These are phyloP conservation scores for Penicillium cataractarum DNA, from an alignment of 495 filamentous ascomycete genomes.

Conservation along the genomic window DNA sequence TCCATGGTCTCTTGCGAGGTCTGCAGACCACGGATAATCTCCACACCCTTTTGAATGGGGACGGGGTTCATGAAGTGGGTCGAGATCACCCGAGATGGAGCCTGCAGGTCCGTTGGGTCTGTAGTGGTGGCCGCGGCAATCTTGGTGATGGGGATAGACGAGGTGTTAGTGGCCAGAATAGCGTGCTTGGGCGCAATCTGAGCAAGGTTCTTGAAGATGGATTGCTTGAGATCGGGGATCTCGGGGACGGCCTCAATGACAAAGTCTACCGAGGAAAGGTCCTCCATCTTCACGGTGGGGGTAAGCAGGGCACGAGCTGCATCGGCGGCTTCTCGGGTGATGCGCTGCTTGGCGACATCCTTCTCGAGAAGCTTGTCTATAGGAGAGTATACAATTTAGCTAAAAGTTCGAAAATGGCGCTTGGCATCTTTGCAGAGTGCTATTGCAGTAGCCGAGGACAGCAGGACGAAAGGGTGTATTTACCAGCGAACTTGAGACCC, in stretches of 20 bases:
- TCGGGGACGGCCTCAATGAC: slow-evolving; percentile 98
- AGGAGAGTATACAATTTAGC: slow-evolving; percentile 1
- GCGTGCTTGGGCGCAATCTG: slow-evolving; percentile 83
- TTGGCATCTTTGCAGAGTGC: background rate
- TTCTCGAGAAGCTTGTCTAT: slow-evolving; percentile 89
- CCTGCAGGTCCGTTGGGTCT: slow-evolving; percentile 76
- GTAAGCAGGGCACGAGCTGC: slow-evolving; percentile 66
- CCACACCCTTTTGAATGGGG: slow-evolving; percentile 93
- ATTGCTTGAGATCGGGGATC: slow-evolving; percentile 81
- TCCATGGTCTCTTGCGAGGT: slow-evolving; percentile 81
- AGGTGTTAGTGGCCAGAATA: slow-evolving; percentile 96
- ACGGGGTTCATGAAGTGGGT: slow-evolving; percentile 99
- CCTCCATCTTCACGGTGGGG: slow-evolving; percentile 73
- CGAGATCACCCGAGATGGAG: slow-evolving; percentile 84
- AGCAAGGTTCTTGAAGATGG: slow-evolving; percentile 85
- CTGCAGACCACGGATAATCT: slow-evolving; percentile 93
- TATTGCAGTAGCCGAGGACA: background rate
- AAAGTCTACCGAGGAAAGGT: slow-evolving; percentile 87
- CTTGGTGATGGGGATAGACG: slow-evolving; percentile 94
- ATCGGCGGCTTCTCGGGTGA: slow-evolving; percentile 79
- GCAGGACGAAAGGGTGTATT: slow-evolving; percentile 12
- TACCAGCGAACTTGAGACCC: slow-evolving; percentile 87
- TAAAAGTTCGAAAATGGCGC: background rate
- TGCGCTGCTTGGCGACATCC: slow-evolving; percentile 80
- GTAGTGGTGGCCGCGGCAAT: slow-evolving; percentile 84